Base-by-base conservation (phyloP, 805 yeast genomes). In the Kurtzmaniella fragi region DNA sequence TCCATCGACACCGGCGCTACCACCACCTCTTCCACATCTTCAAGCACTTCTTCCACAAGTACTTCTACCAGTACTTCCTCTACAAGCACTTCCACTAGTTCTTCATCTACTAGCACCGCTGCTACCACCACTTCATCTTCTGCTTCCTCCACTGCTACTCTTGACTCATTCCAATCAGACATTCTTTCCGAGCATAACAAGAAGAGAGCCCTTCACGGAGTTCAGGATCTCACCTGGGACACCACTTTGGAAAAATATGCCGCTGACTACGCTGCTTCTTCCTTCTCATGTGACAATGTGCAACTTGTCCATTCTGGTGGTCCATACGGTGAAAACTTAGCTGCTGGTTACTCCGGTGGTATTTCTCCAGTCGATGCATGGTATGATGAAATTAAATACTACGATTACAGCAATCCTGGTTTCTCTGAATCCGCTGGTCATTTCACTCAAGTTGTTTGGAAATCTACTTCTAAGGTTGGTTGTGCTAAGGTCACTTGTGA, bases 361-460 rank as follows among this genome's bases (percentile, higher is more conserved):
- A 53, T 69, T 23, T 39, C 47, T 15, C 84, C 87, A 2, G 84
- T 82, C 30, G 82, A 80, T 43, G 79, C 83, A 31, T 84, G 93
- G 93, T 84, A 84, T 61, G 59, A 67, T 42, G 91, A 84, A 65
- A 82, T 80, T 47, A 41, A 51, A 9, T 43, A 56, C 38, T 84
- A 82, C 62, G 63, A 75, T 59, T 83, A 59, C 62, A 53, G 60
- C 34, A 59, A 73, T 37, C 77, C 80, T 23, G 80, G 77, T 41
- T 67, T 61, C 48, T 70, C 70, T 40, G 67, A 61, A 40, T 69
- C 62, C 10, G 78, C 89, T 32, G 91, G 91, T 40, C 95, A 84
- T 56, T 84, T 84, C 66, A 83, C 91, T 12, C 91, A 84, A 61
- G 53, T 83, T 27, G 75, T 84, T 17, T 84, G 95, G 95, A 75